Base-by-base conservation (phyloP, 345 rosid species). In the Camelina neglecta region DNA sequence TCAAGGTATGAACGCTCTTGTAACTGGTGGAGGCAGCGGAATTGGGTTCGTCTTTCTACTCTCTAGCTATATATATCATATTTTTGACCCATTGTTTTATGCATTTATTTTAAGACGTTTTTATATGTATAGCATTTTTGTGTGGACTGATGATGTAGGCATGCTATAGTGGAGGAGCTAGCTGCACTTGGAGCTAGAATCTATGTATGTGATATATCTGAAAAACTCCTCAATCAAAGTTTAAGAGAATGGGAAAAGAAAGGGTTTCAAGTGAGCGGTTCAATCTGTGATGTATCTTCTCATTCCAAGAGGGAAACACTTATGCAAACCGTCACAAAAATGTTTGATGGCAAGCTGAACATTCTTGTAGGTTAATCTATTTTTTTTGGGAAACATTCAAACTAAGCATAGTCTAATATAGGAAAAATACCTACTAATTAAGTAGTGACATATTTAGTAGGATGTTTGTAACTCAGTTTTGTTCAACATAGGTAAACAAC, bases 11-110 rank as follows among this genome's bases (percentile, higher is more conserved):
- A 75, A 63, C 8, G 84, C 84, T 41, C 81, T 83, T 39, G 84
- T 83, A 66, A 83, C 82, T 6, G 83, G 86, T 55, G 84, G 83
- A 36, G 71, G 79, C 62, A 64, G 9, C 56, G 83, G 77, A 67
- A 68, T 81, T 36, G 84, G 80, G 86, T 81, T 54, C n/a, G 57
- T 60, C 33, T 39, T 48, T 9, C 15, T 18, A 31, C 3, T 48
- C 35, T 13, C 7, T 60, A 10, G 4, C 55, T 24, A 10, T 38
- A 42, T 24, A 6, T 38, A 42, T 41, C 61, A 20, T 67, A 5
- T 38, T 11, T 21, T 53, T n/a, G 0, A 62, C 15, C 4, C 8
- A 24, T 15, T n/a, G 1, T 5, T 29, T 1, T 21, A 1, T 26
- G 29, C 4, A 26, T 26, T 2, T 26, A 26, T 26, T 24, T 24